These are phyloP conservation scores for Cryphonectria parasitica DNA, from an alignment of 2,329 filamentous ascomycete species.

Conservation along the genomic window DNA sequence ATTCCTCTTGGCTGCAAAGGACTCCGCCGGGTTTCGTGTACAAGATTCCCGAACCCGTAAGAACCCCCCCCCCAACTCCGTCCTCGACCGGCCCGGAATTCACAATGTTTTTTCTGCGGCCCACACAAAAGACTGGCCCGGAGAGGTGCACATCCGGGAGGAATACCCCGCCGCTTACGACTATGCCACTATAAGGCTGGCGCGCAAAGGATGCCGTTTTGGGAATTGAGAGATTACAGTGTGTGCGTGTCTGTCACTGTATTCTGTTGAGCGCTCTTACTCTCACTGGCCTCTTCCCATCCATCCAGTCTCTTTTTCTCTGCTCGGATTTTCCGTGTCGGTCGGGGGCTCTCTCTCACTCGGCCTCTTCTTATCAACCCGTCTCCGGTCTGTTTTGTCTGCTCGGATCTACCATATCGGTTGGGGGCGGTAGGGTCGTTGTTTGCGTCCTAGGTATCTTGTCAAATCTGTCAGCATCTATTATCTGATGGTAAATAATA, in stretches of 20 bases:
- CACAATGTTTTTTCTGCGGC: slow-evolving; percentile 5
- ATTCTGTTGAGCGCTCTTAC: not conserved
- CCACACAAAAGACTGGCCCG: slow-evolving; percentile 19
- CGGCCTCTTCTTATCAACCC: not conserved
- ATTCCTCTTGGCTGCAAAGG: no score
- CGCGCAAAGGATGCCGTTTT: slow-evolving; percentile 5
- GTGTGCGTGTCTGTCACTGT: not conserved
- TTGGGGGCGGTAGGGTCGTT: not conserved
- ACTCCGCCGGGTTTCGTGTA: not conserved
- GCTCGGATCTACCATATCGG: not conserved
- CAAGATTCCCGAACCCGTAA: no score
- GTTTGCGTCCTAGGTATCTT: not conserved
- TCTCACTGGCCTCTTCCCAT: not conserved
- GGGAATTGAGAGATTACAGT: not conserved
- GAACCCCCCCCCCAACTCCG: no score
- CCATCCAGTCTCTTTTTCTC: not conserved
- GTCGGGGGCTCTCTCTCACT: no score
- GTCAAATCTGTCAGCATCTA: not conserved
- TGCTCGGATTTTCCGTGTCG: no score
- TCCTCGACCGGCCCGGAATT: not conserved
- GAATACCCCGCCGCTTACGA: not conserved
- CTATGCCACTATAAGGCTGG: not conserved
- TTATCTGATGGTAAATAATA: not conserved
- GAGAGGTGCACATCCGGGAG: slow-evolving; percentile 18
- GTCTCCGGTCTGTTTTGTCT: not conserved